phyloP scores from a whole-genome alignment of 169 alveolate species.

The Plasmodium gonderi region DNA sequence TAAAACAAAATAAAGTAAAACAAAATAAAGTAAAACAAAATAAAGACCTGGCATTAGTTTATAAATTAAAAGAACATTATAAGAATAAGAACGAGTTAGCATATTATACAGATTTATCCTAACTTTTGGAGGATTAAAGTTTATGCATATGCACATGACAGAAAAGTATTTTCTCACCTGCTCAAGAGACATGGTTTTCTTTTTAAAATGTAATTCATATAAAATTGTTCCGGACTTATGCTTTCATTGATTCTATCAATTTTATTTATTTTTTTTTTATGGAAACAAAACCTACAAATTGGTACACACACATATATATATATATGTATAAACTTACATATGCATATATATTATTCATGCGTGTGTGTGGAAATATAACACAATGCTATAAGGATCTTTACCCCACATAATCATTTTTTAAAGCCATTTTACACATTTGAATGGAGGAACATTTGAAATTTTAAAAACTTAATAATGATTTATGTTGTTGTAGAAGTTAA shows the following conservation, averaged over 20 bases:
- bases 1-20: no score
- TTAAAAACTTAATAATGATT: not conserved
- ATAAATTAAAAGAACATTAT: not conserved
- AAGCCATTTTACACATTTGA: constrained; percentile 21
- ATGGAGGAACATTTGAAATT: not conserved
- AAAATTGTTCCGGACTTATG: constrained; percentile 65
- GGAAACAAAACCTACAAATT: constrained; percentile 71
- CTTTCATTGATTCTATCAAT: constrained; percentile 57
- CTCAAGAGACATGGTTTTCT: constrained; percentile 67
- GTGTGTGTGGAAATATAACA: not conserved
- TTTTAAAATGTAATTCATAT: constrained; percentile 48
- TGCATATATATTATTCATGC: not conserved
- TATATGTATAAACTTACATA: not conserved
- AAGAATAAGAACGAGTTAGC: not conserved
- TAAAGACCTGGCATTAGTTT: not conserved
- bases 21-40: no score
- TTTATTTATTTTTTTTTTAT: constrained; percentile 20
- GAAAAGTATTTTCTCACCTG: constrained; percentile 15
- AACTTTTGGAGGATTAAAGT: not conserved
- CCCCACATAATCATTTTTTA: constrained; percentile 58
- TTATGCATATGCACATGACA: not conserved
- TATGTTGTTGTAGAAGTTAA: not conserved
- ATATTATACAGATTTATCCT: not conserved
- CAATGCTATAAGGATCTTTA: not conserved
- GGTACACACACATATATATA: not conserved